Evolutionary conservation across 495 filamentous ascomycete genomes (phyloP).

Genomic region (Letharia lupina): DNA sequence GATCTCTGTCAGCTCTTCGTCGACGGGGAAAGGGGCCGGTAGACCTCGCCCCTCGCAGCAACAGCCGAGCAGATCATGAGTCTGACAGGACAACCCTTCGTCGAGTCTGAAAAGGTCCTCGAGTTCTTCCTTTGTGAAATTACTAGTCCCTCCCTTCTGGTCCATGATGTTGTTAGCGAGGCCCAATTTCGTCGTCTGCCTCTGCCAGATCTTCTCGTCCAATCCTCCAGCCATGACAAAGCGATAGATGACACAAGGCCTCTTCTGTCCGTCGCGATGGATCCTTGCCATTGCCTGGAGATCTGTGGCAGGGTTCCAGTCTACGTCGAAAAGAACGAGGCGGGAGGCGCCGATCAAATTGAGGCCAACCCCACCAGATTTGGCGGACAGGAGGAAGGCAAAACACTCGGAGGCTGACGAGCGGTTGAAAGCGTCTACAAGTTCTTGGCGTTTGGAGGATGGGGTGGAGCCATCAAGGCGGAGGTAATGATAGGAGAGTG

Average conservation of each 20-base stretch:
- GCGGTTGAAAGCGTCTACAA: conserved; percentile 73
- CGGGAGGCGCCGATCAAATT: conserved; percentile 73
- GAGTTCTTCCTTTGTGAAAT: conserved; percentile 61
- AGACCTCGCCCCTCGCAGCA: conserved; percentile 52
- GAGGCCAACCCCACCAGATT: conserved; percentile 65
- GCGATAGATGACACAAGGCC: conserved; percentile 63
- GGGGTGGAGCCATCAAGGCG: conserved; percentile 70
- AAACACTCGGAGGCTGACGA: conserved; percentile 48
- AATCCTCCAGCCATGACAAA: conserved; percentile 63
- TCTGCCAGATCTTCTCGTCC: conserved; percentile 78
- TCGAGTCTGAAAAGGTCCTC: conserved; percentile 65
- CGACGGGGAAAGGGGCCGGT: conserved; percentile 19
- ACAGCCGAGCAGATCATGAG: conserved; percentile 65
- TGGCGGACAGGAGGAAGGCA: conserved; percentile 73
- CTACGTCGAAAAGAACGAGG: conserved; percentile 69
- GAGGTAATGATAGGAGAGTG: conserved; percentile 56
- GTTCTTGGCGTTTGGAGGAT: conserved; percentile 55
- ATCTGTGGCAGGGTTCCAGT: conserved; percentile 80
- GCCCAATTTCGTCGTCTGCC: conserved; percentile 69
- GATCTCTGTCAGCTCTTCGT: conserved; percentile 26
- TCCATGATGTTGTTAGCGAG: conserved; percentile 62
- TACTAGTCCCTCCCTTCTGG: conserved; percentile 46
- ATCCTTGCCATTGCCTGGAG: conserved; percentile 81
- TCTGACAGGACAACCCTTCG: conserved; percentile 49
- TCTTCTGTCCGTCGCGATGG: conserved; percentile 69